Base-by-base conservation (phyloP, 1,284 basidiomycete genomes). In the Earliella scabrosa region DNA sequence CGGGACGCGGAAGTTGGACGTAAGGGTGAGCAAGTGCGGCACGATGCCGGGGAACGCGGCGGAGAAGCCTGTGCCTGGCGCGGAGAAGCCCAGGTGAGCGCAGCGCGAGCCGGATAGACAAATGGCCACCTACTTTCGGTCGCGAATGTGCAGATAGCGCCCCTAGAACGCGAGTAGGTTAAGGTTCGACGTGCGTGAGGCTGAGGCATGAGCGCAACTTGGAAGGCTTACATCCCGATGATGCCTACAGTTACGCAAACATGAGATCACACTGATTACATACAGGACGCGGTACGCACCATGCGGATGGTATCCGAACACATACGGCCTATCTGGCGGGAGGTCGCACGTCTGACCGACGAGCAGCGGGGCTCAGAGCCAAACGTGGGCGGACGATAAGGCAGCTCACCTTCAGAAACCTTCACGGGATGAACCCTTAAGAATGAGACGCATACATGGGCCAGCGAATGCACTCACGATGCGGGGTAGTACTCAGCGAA, bases 291-390 rank as follows among this genome's bases (percentile, higher is more conserved):
- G 40, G 21, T 45, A 71, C 84, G 53, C 62, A 91, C 94, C 95
- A 73, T 98, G 95, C 16, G 95, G 95, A 74, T 98, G 95, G 74
- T 97, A 97, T 16, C 95, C 97, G 75, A 99, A 99, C 21, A 99
- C 82, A 75, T 99, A 99, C 26, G 92, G 89, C 58, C 94, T 79
- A 71, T 97, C 93, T 13, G 95, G 77, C 2, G 96, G 94, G 34
- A 99, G 82, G 63, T 98, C 93, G 58, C 85, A 87, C 75, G 92
- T 91, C 91, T 92, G 54, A 16, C 32, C 47, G 18, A 29, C 27
- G 26, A 11, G 13, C 31, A 24, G 23, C 39, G 13, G 13, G 3
- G 18, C 14, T 8, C n/a, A 40, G 21, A 31, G 29, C 29, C 29
- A 31, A n/a, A n/a, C n/a, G n/a, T n/a, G n/a, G n/a, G n/a, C n/a